These are phyloP conservation scores for Crotalaria pallida DNA, from an alignment of 306 rosid genomes.

Conservation along the genomic window DNA sequence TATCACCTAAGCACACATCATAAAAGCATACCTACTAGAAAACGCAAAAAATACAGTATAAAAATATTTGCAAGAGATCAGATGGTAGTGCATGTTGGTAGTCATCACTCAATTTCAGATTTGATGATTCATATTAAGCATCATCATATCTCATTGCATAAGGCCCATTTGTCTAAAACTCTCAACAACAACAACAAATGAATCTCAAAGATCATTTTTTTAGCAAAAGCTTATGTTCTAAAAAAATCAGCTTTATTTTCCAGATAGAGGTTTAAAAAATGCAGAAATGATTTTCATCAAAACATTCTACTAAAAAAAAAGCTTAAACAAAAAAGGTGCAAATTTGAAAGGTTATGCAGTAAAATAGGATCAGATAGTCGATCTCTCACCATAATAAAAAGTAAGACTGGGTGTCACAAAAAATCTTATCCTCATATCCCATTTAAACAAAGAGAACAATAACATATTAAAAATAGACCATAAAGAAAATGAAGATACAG, in stretches of 20 bases:
- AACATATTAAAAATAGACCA: neutral
- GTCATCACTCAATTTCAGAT: slow-evolving; percentile 51
- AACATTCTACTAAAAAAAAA: too few relatives aligned
- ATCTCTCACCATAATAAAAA: neutral
- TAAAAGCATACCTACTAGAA: neutral
- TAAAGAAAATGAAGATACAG: neutral
- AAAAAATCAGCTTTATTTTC: too few relatives aligned
- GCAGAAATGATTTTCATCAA: too few relatives aligned
- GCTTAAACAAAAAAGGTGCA: too few relatives aligned
- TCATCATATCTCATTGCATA: slow-evolving; percentile 45
- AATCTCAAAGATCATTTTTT: too few relatives aligned
- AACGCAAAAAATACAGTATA: neutral
- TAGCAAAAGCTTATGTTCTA: too few relatives aligned
- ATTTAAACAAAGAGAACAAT: neutral
- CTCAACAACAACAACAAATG: too few relatives aligned
- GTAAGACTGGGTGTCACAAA: neutral
- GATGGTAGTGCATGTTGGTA: slow-evolving; percentile 56
- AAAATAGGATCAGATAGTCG: slow-evolving; percentile 7
- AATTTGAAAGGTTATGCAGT: too few relatives aligned
- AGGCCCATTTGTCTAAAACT: too few relatives aligned
- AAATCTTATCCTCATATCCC: neutral
- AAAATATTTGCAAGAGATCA: slow-evolving; percentile 22
- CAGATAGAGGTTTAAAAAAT: too few relatives aligned
- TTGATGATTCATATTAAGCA: slow-evolving; percentile 38
- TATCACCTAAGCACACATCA: neutral